Evolutionary conservation across 2,329 filamentous ascomycete species (phyloP).

Genomic region (Cercospora sesami): DNA sequence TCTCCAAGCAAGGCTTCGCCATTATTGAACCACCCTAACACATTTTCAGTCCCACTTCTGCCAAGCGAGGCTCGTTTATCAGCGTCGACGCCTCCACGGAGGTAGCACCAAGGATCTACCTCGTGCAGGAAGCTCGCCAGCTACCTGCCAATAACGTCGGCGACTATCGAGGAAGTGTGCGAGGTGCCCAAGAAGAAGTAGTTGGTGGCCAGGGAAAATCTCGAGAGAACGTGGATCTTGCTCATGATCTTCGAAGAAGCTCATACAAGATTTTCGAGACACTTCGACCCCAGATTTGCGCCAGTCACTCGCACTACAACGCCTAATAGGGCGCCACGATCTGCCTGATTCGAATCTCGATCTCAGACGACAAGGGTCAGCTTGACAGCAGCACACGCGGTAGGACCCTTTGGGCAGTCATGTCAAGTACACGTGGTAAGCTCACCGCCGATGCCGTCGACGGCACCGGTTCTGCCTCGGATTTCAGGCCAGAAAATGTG

Average conservation of each 20-base stretch:
- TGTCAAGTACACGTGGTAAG: conserved; percentile 4
- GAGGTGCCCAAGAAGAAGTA: background rate
- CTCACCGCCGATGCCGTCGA: background rate
- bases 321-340: background rate
- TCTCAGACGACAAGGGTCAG: background rate
- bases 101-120: background rate
- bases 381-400: background rate
- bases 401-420: background rate
- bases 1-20: background rate
- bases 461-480: background rate
- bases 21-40: background rate
- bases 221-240: background rate
- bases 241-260: background rate
- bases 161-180: background rate
- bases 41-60: background rate
- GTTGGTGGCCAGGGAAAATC: background rate
- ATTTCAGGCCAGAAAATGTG: background rate
- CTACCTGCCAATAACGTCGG: background rate
- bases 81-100: background rate
- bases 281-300: background rate
- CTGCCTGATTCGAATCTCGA: conserved; percentile 1
- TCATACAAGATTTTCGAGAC: background rate
- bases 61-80: background rate
- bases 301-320: background rate
- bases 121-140: background rate